A percentile compares a stretch with the other conserved stretches of the same genome.
These are phyloP conservation scores for Globisporangium irregulare DNA, from an alignment of 352 stramenopile species.

Conservation along the genomic window DNA sequence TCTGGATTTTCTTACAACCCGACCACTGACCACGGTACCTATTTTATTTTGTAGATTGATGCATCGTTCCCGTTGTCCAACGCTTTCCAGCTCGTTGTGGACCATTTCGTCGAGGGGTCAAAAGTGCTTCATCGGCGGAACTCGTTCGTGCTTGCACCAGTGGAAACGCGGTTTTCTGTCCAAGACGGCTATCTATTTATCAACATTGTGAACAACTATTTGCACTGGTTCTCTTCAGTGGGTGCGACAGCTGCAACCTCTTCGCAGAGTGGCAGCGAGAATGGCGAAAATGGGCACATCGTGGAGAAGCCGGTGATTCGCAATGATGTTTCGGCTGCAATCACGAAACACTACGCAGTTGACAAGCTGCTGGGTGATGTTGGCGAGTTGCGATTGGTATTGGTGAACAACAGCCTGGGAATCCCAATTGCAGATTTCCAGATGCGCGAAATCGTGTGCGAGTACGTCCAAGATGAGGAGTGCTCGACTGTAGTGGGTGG, in stretches of 20 bases:
- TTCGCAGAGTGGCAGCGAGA: not conserved
- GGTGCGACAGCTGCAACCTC: conserved; percentile 1
- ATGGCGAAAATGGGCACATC: conserved; percentile 8
- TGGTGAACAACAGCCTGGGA: conserved; percentile 87
- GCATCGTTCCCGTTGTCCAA: conserved; percentile 82
- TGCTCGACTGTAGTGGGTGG: conserved; percentile 76
- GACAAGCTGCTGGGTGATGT: conserved; percentile 86
- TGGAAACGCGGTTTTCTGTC: conserved; percentile 85
- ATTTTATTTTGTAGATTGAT: conserved; percentile 52
- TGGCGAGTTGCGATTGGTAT: conserved; percentile 75
- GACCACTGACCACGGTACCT: not conserved
- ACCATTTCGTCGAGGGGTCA: conserved; percentile 75
- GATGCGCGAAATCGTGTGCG: conserved; percentile 84
- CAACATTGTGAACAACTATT: conserved; percentile 85
- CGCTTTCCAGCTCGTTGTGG: conserved; percentile 76
- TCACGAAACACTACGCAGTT: conserved; percentile 34
- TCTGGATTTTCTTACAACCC: not conserved
- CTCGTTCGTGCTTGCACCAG: conserved; percentile 75
- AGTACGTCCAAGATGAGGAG: conserved; percentile 85
- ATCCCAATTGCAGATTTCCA: conserved; percentile 87
- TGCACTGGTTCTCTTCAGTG: conserved; percentile 45
- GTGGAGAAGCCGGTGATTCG: not conserved
- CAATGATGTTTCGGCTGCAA: not conserved
- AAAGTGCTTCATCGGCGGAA: conserved; percentile 52
- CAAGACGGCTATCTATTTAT: conserved; percentile 83